These are phyloP conservation scores for Stachybotrys chartarum DNA, from an alignment of 2,329 filamentous ascomycete species.

Conservation along the genomic window DNA sequence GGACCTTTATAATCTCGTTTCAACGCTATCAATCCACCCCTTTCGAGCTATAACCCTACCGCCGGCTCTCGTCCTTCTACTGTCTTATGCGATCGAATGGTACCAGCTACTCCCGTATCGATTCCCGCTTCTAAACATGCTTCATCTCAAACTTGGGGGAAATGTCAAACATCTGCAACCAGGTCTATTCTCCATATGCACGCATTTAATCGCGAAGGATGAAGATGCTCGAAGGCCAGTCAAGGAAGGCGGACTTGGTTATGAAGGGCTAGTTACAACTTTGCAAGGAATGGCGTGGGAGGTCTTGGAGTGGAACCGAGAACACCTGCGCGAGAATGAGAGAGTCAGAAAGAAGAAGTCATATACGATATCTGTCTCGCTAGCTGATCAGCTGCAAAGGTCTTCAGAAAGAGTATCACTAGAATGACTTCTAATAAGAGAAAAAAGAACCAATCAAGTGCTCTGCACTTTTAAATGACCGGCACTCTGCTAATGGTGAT, in stretches of 20 bases:
- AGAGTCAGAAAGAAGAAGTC: not conserved
- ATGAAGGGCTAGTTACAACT: conserved; percentile 22
- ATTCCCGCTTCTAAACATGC: conserved; percentile 12
- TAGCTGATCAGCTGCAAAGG: not conserved
- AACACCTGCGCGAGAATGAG: not conserved
- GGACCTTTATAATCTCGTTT: conserved; percentile 27
- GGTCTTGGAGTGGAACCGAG: conserved; percentile 31
- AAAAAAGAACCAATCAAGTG: too few relatives aligned
- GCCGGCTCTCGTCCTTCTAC: conserved; percentile 22
- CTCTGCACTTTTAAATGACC: too few relatives aligned
- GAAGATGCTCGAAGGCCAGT: conserved; percentile 24
- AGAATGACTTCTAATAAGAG: not conserved
- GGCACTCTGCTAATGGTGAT: too few relatives aligned
- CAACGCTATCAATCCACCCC: conserved; percentile 18
- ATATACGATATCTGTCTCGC: not conserved
- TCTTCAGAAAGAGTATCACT: not conserved
- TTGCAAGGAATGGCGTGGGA: conserved; percentile 33
- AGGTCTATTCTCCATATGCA: conserved; percentile 23
- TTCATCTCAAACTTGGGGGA: conserved; percentile 18
- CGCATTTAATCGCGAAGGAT: conserved; percentile 28
- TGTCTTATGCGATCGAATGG: conserved; percentile 29
- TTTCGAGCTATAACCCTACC: conserved; percentile 18
- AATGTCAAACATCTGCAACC: conserved; percentile 29
- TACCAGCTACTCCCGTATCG: conserved; percentile 22
- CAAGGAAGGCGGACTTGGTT: conserved; percentile 33